Percentiles rank a stretch among this genome's conserved stretches.
Conservation (phyloP, 2,329 filamentous ascomycete species). For the Botryotinia calthae region DNA sequence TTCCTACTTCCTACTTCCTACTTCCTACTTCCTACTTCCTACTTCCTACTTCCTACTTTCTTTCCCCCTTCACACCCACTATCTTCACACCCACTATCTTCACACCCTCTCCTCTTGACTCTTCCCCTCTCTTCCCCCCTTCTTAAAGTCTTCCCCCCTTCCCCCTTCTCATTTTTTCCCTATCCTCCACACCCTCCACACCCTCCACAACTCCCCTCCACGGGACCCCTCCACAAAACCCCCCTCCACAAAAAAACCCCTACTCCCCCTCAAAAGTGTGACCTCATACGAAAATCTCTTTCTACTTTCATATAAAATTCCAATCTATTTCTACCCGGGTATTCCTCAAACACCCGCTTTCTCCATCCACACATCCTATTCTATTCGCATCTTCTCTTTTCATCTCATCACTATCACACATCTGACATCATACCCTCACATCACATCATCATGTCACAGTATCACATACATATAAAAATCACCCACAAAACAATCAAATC, state of each 20-base stretch:
- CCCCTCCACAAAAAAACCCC: background rate
- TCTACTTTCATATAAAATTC: background rate
- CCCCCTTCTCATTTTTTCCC: no score
- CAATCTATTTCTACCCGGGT: background rate
- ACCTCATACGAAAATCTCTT: background rate
- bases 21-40: no score
- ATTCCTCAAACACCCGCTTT: background rate
- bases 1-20: no score
- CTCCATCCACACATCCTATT: background rate
- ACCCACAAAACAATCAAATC: background rate
- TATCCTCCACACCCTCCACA: background rate
- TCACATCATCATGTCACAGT: background rate
- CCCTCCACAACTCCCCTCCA: background rate
- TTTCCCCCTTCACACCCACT: no score
- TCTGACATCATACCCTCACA: slow-evolving; percentile 3
- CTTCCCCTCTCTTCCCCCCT: no score
- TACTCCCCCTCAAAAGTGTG: background rate
- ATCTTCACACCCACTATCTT: no score
- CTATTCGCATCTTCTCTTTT: background rate
- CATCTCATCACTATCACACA: background rate
- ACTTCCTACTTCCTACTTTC: no score
- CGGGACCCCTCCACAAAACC: background rate
- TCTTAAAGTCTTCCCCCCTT: no score
- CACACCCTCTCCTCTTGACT: no score
- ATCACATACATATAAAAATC: background rate